Base-by-base conservation (phyloP, 495 filamentous ascomycete genomes). In the Neurospora sp. region DNA sequence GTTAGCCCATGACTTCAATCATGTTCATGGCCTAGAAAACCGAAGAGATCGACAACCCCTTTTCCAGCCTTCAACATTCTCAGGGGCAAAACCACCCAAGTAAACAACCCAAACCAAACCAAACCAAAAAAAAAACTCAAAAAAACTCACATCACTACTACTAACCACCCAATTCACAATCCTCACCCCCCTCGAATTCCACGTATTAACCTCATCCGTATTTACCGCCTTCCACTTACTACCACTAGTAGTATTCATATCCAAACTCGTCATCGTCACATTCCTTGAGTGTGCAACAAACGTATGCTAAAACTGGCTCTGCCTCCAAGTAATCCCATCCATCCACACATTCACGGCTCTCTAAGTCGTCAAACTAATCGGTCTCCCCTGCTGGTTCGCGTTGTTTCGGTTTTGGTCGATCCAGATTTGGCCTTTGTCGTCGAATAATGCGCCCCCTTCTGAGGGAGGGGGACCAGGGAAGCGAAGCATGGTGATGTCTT, bases 401-500 rank as follows among this genome's bases (percentile, higher is more conserved):
- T 48, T 59, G 19, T 79, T 74, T 1, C 72, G 74, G 43, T 84
- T 84, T 70, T 83, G 43, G 69, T 85, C 82, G 70, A 84, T 84
- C 83, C 83, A 85, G 7, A 78, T 74, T 75, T 85, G 83, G 11
- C 83, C 83, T 71, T 84, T 82, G 43, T 82, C 83, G 71, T 84
- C 77, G 59, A 85, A 84, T n/a, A n/a, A n/a, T n/a, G n/a, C n/a
- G n/a, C n/a, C n/a, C n/a, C n/a, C n/a, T n/a, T n/a, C n/a, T n/a
- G n/a, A n/a, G n/a, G n/a, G n/a, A n/a, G n/a, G n/a, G n/a, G n/a
- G n/a, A n/a, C n/a, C n/a, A n/a, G n/a, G n/a, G n/a, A n/a, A n/a
- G n/a, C n/a, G n/a, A n/a, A n/a, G n/a, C 62, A 85, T 73, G 31
- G 74, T 73, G 17, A 85, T 78, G 42, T 83, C 80, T 8, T 74